Conservation (phyloP, 352 stramenopile genomes). For the Pythium dissimile region DNA sequence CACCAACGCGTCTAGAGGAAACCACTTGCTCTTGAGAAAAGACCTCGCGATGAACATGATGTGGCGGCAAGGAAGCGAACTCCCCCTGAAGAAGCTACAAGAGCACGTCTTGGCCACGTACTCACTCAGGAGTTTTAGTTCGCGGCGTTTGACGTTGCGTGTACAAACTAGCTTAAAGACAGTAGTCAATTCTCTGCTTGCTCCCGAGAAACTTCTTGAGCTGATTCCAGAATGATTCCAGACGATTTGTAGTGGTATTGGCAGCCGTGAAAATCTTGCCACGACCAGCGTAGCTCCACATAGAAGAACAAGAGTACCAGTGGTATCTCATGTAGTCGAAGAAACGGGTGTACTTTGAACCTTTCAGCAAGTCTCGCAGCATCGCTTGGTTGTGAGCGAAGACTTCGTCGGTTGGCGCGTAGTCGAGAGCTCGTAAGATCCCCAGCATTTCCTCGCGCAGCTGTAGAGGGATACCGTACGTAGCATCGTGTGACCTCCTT, state of each 20-base stretch:
- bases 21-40: neutral
- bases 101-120: neutral
- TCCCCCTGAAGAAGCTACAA: neutral
- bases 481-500: no score
- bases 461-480: neutral
- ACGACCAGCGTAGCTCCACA: neutral
- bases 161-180: neutral
- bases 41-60: neutral
- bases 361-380: neutral
- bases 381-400: neutral
- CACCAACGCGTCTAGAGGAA: neutral
- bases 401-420: neutral
- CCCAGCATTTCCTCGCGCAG: neutral
- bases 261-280: neutral
- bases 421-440: neutral
- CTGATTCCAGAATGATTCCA: constrained; percentile 4
- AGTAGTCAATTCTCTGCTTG: neutral
- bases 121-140: neutral
- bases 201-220: neutral
- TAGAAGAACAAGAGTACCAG: neutral
- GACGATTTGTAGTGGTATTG: constrained; percentile 4
- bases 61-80: neutral
- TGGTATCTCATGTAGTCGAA: neutral
- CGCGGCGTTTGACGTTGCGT: neutral
- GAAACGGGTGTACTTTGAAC: neutral